Conservation (phyloP, 2,329 filamentous ascomycete species). For the Purpureocillium takamizusanense region DNA sequence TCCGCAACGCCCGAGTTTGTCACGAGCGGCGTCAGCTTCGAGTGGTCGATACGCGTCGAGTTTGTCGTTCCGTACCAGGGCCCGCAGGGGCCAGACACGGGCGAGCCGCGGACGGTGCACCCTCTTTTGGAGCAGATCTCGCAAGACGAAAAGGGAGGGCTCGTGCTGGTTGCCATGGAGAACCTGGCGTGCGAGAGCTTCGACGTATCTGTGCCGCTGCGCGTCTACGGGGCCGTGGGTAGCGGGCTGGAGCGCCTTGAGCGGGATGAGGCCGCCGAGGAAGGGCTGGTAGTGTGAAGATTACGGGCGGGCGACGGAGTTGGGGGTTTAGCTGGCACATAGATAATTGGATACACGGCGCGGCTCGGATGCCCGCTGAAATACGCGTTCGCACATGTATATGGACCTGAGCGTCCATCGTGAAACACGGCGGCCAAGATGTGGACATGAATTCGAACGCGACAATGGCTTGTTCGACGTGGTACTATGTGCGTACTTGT, state of each 20-base stretch:
- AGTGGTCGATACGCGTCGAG: conserved; percentile 85
- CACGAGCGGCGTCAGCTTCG: conserved; percentile 76
- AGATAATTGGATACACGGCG: not conserved
- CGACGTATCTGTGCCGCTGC: conserved; percentile 76
- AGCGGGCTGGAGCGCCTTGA: conserved; percentile 47
- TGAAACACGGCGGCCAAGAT: too few relatives aligned
- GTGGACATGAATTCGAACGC: too few relatives aligned
- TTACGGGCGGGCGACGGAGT: not conserved
- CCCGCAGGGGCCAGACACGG: conserved; percentile 10
- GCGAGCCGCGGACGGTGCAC: conserved; percentile 15
- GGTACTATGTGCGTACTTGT: too few relatives aligned
- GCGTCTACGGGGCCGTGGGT: conserved; percentile 62
- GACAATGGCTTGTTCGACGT: too few relatives aligned
- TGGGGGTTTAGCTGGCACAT: too few relatives aligned
- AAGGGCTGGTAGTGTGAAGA: conserved; percentile 29
- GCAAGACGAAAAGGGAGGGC: conserved; percentile 66
- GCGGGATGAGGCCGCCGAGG: conserved; percentile 42
- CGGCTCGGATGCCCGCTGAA: too few relatives aligned
- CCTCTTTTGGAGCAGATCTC: conserved; percentile 71
- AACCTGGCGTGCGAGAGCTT: conserved; percentile 79
- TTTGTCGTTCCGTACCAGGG: conserved; percentile 69
- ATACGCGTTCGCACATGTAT: too few relatives aligned
- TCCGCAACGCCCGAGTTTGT: conserved; percentile 83
- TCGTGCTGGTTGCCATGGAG: conserved; percentile 69
- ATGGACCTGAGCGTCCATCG: too few relatives aligned